Conservation (phyloP, 2,329 filamentous ascomycete species). For the Scleromitrula shiraiana region DNA sequence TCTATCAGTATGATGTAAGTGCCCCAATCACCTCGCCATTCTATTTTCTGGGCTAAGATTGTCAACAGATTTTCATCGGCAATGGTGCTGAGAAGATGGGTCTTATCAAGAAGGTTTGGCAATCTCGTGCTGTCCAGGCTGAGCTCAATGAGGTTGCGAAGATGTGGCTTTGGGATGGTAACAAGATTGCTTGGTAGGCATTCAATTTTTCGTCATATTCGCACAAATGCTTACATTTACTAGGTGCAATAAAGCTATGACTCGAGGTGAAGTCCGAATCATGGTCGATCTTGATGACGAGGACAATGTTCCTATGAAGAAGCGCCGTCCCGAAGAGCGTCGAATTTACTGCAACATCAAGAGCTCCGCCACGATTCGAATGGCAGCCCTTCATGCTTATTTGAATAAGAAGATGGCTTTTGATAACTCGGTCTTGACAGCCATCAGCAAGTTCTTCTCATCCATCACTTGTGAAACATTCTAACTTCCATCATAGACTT, state of each 20-base stretch:
- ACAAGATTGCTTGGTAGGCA: slow-evolving; percentile 73
- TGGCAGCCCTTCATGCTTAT: slow-evolving; percentile 59
- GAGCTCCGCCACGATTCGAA: slow-evolving; percentile 58
- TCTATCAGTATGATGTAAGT: slow-evolving; percentile 83
- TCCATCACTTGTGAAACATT: not conserved
- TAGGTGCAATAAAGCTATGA: slow-evolving; percentile 28
- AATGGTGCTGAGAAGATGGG: slow-evolving; percentile 53
- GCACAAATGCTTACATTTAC: slow-evolving; percentile 26
- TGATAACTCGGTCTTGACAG: slow-evolving; percentile 63
- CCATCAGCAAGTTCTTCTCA: slow-evolving; percentile 51
- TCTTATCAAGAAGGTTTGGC: slow-evolving; percentile 71
- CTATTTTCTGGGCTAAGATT: no score
- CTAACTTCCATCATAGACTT: slow-evolving; percentile 47
- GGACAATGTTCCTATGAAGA: no score
- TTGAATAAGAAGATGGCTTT: slow-evolving; percentile 52
- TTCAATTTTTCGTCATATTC: not conserved
- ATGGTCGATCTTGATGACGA: slow-evolving; percentile 67
- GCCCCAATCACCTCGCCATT: no score
- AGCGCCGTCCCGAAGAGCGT: slow-evolving; percentile 19
- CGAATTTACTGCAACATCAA: slow-evolving; percentile 46
- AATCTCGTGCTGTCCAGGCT: slow-evolving; percentile 50
- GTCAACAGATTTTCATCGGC: slow-evolving; percentile 53
- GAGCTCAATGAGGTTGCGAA: slow-evolving; percentile 40
- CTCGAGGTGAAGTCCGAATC: slow-evolving; percentile 40
- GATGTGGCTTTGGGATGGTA: slow-evolving; percentile 70